Percentiles rank a stretch among this genome's conserved stretches.
These are phyloP conservation scores for Aspergillus sp. DNA, from an alignment of 2,329 filamentous ascomycete species.

Conservation along the genomic window DNA sequence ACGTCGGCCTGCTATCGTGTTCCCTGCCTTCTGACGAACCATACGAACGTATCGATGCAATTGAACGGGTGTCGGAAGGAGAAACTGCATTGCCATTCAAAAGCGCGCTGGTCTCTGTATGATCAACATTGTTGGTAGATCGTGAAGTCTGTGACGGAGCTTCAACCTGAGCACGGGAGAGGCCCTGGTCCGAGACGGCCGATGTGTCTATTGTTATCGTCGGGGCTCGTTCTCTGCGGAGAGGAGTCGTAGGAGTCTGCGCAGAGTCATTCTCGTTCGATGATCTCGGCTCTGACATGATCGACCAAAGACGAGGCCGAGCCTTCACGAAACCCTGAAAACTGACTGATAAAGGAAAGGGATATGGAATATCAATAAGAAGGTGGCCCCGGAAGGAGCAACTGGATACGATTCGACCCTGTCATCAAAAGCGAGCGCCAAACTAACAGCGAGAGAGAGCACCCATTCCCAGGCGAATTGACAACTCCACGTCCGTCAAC, in stretches of 20 bases:
- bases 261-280: constrained; percentile 27
- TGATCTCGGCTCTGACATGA: constrained; percentile 31
- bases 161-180: constrained; percentile 32
- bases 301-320: neutral
- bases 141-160: constrained; percentile 36
- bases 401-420: constrained; percentile 8
- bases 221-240: constrained; percentile 48
- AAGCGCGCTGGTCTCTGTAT: constrained; percentile 28
- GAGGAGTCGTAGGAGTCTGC: constrained; percentile 28
- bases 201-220: constrained; percentile 60
- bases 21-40: constrained; percentile 59
- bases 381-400: constrained; percentile 22
- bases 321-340: neutral
- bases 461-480: constrained; percentile 10
- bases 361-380: constrained; percentile 20
- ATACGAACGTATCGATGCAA: constrained; percentile 53
- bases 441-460: neutral
- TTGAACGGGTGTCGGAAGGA: constrained; percentile 52
- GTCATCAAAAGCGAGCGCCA: constrained; percentile 10
- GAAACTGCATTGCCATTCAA: constrained; percentile 35
- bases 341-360: neutral
- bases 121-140: constrained; percentile 37
- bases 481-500: neutral
- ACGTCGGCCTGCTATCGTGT: constrained; percentile 60
- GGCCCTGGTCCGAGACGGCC: constrained; percentile 43